A percentile compares a stretch with the other conserved stretches of the same genome.
Conservation (phyloP, 2,329 filamentous ascomycete species). For the Aspergillus proliferans region DNA sequence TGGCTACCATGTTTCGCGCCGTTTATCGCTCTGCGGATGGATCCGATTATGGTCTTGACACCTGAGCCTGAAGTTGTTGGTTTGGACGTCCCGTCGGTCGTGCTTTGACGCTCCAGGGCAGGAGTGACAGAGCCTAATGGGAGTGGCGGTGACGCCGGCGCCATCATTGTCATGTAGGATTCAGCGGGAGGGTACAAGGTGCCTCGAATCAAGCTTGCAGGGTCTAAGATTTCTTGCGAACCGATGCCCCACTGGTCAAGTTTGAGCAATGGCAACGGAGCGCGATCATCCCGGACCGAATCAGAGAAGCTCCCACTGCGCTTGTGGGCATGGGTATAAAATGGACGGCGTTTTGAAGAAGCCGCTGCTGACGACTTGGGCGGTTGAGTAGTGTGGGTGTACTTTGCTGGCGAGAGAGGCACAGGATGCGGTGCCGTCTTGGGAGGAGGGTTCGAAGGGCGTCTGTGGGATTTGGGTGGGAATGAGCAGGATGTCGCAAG, state of each 20-base stretch:
- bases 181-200: slow-evolving; percentile 76
- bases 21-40: slow-evolving; percentile 75
- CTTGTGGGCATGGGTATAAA: slow-evolving; percentile 58
- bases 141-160: slow-evolving; percentile 44
- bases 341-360: slow-evolving; percentile 40
- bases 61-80: slow-evolving; percentile 47
- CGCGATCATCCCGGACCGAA: slow-evolving; percentile 65
- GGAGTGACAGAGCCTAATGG: slow-evolving; percentile 21
- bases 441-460: slow-evolving; percentile 25
- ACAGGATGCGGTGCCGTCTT: slow-evolving; percentile 38
- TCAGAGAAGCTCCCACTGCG: slow-evolving; percentile 84
- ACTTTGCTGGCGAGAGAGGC: slow-evolving; percentile 20
- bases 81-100: slow-evolving; percentile 21
- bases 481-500: slow-evolving; percentile 57
- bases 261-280: slow-evolving; percentile 46
- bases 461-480: slow-evolving; percentile 43
- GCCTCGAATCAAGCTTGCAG: slow-evolving; percentile 80
- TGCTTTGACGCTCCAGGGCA: slow-evolving; percentile 24
- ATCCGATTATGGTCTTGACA: slow-evolving; percentile 80
- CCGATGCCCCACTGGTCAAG: slow-evolving; percentile 34
- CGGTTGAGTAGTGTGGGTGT: slow-evolving; percentile 11
- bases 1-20: slow-evolving; percentile 42
- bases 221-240: slow-evolving; percentile 59
- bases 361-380: slow-evolving; percentile 23
- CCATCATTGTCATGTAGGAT: slow-evolving; percentile 66